Percentiles rank a stretch among this genome's conserved stretches.
Evolutionary conservation across 192 early-diverging fungal species (phyloP).

Genomic region (Mortierella hygrophila): DNA sequence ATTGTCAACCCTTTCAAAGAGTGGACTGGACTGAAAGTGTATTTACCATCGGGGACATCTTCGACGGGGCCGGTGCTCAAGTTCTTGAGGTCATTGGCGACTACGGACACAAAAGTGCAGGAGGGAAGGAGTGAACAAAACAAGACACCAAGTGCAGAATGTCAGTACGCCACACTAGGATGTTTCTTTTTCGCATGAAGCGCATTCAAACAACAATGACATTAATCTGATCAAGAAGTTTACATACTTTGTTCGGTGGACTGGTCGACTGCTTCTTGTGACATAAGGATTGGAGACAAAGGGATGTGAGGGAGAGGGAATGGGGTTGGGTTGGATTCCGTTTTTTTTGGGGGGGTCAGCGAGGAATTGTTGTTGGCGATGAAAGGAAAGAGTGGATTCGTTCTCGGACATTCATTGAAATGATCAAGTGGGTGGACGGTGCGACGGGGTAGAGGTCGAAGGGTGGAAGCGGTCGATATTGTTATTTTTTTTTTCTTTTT

Average conservation of each 20-base stretch:
- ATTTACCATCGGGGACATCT: neutral
- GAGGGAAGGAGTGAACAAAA: neutral
- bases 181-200: neutral
- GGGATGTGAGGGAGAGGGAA: neutral
- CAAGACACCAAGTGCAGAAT: neutral
- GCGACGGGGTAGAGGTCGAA: neutral
- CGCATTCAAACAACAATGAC: neutral
- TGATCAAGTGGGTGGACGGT: neutral
- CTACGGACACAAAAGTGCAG: neutral
- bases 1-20: neutral
- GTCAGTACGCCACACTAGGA: neutral
- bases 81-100: neutral
- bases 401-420: neutral
- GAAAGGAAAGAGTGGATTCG: neutral
- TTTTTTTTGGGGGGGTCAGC: neutral
- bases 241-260: constrained; percentile 1
- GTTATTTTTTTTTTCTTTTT: neutral
- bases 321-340: neutral
- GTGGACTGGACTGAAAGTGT: neutral
- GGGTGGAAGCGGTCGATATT: neutral
- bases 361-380: neutral
- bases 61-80: constrained; percentile 2
- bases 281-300: neutral
- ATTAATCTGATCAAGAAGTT: neutral
- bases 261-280: neutral